Percentiles rank a stretch among this genome's conserved stretches.
Evolutionary conservation across 345 rosid genomes (phyloP).

Genomic region (Physaria fendleri): DNA sequence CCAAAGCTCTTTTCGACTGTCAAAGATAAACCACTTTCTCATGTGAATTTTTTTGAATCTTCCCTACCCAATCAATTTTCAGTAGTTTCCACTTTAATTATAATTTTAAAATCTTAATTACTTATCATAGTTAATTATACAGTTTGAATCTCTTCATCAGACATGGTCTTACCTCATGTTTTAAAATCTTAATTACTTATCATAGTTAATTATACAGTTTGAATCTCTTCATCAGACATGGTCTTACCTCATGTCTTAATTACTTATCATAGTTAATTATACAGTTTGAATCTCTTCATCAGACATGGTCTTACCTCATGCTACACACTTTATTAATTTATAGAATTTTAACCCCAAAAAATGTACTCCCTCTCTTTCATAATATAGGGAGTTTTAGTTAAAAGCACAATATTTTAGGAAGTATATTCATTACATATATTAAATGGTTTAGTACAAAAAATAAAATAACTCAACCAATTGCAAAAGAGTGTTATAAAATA

Average conservation of each 20-base stretch:
- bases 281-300: background rate
- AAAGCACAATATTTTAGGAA: too few species aligned
- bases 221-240: constrained; percentile 28
- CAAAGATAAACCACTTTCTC: constrained; percentile 32
- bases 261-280: background rate
- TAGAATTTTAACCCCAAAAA: background rate
- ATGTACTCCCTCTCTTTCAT: too few species aligned
- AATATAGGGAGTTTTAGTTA: too few species aligned
- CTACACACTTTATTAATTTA: background rate
- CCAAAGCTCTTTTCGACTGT: constrained; percentile 40
- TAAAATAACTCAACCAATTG: too few species aligned
- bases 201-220: background rate
- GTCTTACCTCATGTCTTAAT: constrained; percentile 42
- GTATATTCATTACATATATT: too few species aligned
- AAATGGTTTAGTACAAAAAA: too few species aligned
- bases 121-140: background rate
- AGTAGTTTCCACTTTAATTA: constrained; percentile 17
- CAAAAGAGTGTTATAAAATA: too few species aligned
- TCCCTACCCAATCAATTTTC: constrained; percentile 28
- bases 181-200: background rate
- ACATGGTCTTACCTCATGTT: constrained; percentile 53
- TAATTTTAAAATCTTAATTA: constrained; percentile 1
- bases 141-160: background rate
- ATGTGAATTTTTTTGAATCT: constrained; percentile 26
- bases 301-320: constrained; percentile 47